phyloP scores from a whole-genome alignment of 805 yeast genomes.

The Monosporozyma unispora region DNA sequence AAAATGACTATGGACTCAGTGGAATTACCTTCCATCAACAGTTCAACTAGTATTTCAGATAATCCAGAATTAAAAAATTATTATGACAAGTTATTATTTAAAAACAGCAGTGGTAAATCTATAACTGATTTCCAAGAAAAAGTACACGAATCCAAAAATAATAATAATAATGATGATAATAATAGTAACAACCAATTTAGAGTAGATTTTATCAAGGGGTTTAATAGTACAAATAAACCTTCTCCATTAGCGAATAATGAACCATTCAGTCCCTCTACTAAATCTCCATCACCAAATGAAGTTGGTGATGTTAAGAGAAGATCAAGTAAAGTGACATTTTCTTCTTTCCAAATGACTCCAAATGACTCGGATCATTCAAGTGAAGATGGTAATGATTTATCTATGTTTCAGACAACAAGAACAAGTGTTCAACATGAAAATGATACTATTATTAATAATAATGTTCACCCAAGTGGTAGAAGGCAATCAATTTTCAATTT shows the following conservation, averaged over 20 bases:
- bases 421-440: background rate
- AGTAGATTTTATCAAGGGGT: conserved; percentile 24
- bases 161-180: background rate
- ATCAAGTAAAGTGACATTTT: background rate
- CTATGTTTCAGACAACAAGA: background rate
- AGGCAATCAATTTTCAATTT: conserved; percentile 12
- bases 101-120: conserved; percentile 27
- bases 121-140: conserved; percentile 25
- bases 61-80: conserved; percentile 27
- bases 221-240: conserved; percentile 4
- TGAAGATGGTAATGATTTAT: background rate
- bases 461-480: background rate
- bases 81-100: conserved; percentile 28
- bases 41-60: conserved; percentile 29
- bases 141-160: background rate
- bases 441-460: background rate
- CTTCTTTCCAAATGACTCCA: background rate
- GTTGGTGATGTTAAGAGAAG: background rate
- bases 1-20: conserved; percentile 3
- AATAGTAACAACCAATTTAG: conserved; percentile 1
- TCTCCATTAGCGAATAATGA: conserved; percentile 3
- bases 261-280: background rate
- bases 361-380: background rate
- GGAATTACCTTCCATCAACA: conserved; percentile 28
- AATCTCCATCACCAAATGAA: background rate